phyloP scores from a whole-genome alignment of 2,329 filamentous ascomycete species.

The Chaetomiaceae sp. region DNA sequence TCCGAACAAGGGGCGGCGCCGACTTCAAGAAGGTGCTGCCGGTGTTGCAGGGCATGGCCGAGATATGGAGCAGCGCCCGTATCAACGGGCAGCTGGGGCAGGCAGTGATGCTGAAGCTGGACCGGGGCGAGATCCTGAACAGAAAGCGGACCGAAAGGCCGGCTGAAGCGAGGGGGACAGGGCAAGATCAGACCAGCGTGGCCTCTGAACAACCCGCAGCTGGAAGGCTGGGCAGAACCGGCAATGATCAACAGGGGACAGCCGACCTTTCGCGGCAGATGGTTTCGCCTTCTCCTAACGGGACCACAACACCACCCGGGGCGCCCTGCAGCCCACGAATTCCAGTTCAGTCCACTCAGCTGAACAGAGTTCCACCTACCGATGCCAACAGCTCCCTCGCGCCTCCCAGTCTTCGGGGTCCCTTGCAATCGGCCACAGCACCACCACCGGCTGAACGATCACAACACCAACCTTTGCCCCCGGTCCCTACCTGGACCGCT shows the following conservation, averaged over 20 bases:
- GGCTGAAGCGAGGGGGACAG: background rate
- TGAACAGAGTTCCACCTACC: background rate
- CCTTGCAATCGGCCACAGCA: background rate
- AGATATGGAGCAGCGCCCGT: slow-evolving; percentile 54
- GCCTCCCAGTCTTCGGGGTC: background rate
- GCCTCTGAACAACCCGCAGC: background rate
- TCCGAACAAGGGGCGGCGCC: slow-evolving; percentile 50
- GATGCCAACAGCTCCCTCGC: background rate
- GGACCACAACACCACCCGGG: background rate
- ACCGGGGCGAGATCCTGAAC: slow-evolving; percentile 35
- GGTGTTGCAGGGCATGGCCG: slow-evolving; percentile 49
- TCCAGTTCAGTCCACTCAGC: background rate
- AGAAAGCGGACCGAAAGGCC: slow-evolving; percentile 2
- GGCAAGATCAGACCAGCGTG: background rate
- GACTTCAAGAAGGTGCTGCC: slow-evolving; percentile 53
- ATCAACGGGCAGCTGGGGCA: slow-evolving; percentile 53
- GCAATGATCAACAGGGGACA: too few species aligned
- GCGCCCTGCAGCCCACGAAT: background rate
- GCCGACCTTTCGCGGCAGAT: background rate
- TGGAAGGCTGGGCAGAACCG: background rate
- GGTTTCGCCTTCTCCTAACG: background rate
- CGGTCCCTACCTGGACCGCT: slow-evolving; percentile 5
- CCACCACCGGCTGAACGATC: background rate
- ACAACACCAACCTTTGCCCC: background rate
- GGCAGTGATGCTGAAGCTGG: slow-evolving; percentile 51